phyloP scores from a whole-genome alignment of 768 basidiomycete species.

The Coprinellus micaceus region DNA sequence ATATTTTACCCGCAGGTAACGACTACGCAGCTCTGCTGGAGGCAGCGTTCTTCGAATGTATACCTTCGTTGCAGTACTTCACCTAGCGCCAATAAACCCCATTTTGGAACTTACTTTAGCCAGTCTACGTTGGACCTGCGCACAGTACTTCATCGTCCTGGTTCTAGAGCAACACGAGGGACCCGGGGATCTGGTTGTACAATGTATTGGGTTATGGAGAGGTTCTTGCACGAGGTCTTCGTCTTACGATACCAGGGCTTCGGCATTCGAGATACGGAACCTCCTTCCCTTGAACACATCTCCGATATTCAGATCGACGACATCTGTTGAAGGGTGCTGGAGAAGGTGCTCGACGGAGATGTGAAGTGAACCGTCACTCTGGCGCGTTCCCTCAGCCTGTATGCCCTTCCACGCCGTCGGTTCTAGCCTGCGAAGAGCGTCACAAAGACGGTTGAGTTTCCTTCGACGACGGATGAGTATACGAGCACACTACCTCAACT shows the following conservation, averaged over 20 bases:
- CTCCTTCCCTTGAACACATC: not conserved
- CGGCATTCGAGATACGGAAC: not conserved
- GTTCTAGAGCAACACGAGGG: no score
- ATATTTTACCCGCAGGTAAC: conserved; percentile 27
- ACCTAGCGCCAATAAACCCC: conserved; percentile 9
- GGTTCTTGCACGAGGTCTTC: not conserved
- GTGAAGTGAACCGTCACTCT: not conserved
- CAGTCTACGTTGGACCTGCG: no score
- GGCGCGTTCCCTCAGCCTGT: not conserved
- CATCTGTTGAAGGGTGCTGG: not conserved
- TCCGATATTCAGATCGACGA: not conserved
- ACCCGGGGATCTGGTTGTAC: not conserved
- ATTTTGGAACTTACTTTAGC: no score
- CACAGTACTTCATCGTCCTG: no score
- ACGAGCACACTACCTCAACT: not conserved
- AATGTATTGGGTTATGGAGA: not conserved
- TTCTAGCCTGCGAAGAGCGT: no score
- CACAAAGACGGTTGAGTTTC: not conserved
- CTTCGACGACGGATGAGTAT: not conserved
- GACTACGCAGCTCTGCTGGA: conserved; percentile 28
- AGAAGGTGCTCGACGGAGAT: not conserved
- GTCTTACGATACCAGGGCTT: not conserved
- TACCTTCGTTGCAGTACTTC: conserved; percentile 27
- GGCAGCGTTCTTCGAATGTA: conserved; percentile 29
- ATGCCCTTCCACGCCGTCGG: no score